Evolutionary conservation across 73 alveolate genomes (phyloP).

Genomic region (Paramecium pentaurelia): DNA sequence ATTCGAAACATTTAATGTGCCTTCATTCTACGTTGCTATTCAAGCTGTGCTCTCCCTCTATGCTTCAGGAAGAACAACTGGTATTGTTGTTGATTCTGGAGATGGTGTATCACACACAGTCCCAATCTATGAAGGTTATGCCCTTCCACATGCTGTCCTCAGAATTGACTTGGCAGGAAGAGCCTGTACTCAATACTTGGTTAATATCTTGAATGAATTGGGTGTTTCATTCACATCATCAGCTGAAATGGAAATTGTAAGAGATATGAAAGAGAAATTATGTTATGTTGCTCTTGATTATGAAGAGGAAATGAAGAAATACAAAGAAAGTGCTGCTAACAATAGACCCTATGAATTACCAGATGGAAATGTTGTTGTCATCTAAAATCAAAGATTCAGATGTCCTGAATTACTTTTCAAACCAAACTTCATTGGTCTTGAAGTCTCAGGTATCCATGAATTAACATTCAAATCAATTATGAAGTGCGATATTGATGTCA

Average conservation of each 20-base stretch:
- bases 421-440: conserved; percentile 78
- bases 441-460: conserved; percentile 75
- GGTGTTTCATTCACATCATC: conserved; percentile 86
- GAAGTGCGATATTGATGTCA: conserved; percentile 83
- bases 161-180: conserved; percentile 96
- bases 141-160: conserved; percentile 86
- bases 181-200: conserved; percentile 88
- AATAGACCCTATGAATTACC: conserved; percentile 54
- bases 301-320: conserved; percentile 47
- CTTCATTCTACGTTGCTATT: conserved; percentile 91
- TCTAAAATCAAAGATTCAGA: conserved; percentile 67
- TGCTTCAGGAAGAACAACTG: conserved; percentile 95
- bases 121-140: conserved; percentile 98
- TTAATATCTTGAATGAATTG: conserved; percentile 82
- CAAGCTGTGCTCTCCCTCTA: conserved; percentile 96
- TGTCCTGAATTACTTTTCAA: conserved; percentile 88
- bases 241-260: conserved; percentile 93
- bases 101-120: conserved; percentile 99
- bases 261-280: conserved; percentile 64
- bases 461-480: conserved; percentile 75
- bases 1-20: conserved; percentile 98
- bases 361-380: conserved; percentile 46
- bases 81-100: conserved; percentile 97
- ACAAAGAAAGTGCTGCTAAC: conserved; percentile 34
- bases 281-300: conserved; percentile 57